Base-by-base conservation (phyloP, 306 rosid genomes). In the Hippophae gyantsensis region DNA sequence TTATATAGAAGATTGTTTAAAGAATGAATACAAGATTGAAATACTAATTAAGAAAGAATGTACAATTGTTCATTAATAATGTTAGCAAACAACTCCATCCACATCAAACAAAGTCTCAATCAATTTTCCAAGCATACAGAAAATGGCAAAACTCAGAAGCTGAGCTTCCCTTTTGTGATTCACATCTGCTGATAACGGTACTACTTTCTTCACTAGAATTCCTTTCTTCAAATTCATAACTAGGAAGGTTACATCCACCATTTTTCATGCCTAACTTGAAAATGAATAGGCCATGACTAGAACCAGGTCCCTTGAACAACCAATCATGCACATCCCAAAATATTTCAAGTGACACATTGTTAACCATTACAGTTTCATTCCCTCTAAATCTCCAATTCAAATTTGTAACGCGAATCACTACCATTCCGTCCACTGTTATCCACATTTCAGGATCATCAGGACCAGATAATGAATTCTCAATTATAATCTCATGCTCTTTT, bases 291-390 rank as follows among this genome's bases (percentile, higher is more conserved):
- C 84, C 90, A 57, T 79, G 82, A 9, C 84, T 72, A 10, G 71
- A 50, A 32, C 81, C 76, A 52, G 63, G 52, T 2, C 64, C 62
- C 55, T 53, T 65, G 58, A 81, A 84, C 46, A 86, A 52, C 95
- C 90, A 81, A 70, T 83, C 84, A 79, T 86, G 86, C 47, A 84
- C 86, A 48, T 86, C 95, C 95, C 90, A 86, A 41, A 81, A 66
- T 6, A 83, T 75, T 46, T 86, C 76, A 27, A 86, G 72, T 0
- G 81, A 82, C 10, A 69, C 56, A 65, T 69, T 74, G 56, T 86
- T 69, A 64, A 81, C 72, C 71, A 71, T 73, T 48, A 73, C 69
- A 5, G 77, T 56, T 64, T 84, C 84, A 50, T 86, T 86, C 60
- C 95, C 90, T 68, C 88, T 73, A 25, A 86, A 86, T 60, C 80